Percentiles rank a stretch among this genome's conserved stretches.
Conservation (phyloP, 306 rosid species). For the Boehmeria nivea region DNA sequence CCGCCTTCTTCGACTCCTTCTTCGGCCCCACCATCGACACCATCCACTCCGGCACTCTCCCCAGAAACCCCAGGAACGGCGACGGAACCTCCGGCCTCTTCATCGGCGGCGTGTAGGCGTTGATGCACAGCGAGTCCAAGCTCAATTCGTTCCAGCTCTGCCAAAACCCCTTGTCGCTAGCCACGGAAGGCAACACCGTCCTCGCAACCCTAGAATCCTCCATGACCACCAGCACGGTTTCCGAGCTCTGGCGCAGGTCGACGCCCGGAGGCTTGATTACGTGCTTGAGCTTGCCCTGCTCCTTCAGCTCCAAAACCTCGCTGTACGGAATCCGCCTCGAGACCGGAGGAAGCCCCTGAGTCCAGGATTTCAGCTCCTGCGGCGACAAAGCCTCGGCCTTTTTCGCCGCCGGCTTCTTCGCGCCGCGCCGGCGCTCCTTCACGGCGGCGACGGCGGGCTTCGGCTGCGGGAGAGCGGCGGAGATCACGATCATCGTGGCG, state of each 20-base stretch:
- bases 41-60: constrained; percentile 21
- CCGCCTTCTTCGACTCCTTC: constrained; percentile 59
- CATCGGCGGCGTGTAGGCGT: constrained; percentile 71
- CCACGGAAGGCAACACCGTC: constrained; percentile 67
- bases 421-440: constrained; percentile 46
- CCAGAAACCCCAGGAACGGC: constrained; percentile 48
- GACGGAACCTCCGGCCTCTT: constrained; percentile 63
- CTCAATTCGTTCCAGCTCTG: constrained; percentile 56
- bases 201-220: constrained; percentile 72
- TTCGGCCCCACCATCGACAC: constrained; percentile 28
- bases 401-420: constrained; percentile 46
- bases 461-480: constrained; percentile 51
- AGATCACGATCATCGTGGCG: constrained; percentile 66
- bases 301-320: constrained; percentile 43
- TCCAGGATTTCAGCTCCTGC: constrained; percentile 69
- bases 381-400: constrained; percentile 55
- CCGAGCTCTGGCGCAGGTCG: constrained; percentile 39
- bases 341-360: constrained; percentile 62
- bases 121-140: constrained; percentile 58
- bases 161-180: constrained; percentile 61
- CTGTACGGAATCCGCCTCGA: constrained; percentile 76
- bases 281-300: constrained; percentile 65
- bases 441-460: constrained; percentile 33
- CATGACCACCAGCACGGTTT: constrained; percentile 60
- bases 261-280: constrained; percentile 48